These are phyloP conservation scores for Capsicum pubescens DNA, from an alignment of 257 asterid species.

Conservation along the genomic window DNA sequence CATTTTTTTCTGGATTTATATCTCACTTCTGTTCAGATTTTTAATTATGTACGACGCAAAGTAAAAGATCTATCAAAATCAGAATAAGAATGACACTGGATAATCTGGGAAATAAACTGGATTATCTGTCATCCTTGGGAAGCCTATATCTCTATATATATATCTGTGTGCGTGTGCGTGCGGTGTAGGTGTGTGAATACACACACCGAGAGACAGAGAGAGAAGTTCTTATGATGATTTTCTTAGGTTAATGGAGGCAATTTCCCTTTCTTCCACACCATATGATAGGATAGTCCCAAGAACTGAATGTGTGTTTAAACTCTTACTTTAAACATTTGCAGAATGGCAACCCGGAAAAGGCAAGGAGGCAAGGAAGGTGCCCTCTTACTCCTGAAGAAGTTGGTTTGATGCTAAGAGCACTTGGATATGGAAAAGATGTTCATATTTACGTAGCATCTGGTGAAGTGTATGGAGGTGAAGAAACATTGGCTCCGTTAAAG, in stretches of 20 bases:
- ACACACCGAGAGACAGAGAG: neutral
- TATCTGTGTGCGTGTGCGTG: too few relatives aligned
- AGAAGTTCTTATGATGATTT: neutral
- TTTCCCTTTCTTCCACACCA: neutral
- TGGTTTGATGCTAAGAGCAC: slow-evolving; percentile 91
- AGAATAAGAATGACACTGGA: neutral
- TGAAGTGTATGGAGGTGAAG: slow-evolving; percentile 95
- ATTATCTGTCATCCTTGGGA: slow-evolving; percentile 1
- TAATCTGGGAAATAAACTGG: slow-evolving; percentile 22
- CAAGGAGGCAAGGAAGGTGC: slow-evolving; percentile 95
- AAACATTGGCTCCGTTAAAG: slow-evolving; percentile 86
- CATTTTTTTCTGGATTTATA: neutral
- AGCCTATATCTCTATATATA: neutral
- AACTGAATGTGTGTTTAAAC: slow-evolving; percentile 32
- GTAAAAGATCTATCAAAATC: slow-evolving; percentile 6
- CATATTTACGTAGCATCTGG: slow-evolving; percentile 98
- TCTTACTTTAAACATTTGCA: slow-evolving; percentile 48
- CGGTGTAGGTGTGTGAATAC: neutral
- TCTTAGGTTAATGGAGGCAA: slow-evolving; percentile 9
- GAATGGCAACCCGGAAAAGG: slow-evolving; percentile 86
- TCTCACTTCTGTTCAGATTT: neutral
- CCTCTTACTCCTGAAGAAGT: slow-evolving; percentile 98
- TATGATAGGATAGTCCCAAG: slow-evolving; percentile 6
- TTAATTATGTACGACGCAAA: neutral
- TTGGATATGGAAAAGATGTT: slow-evolving; percentile 80